Conservation (phyloP, 2,329 filamentous ascomycete genomes). For the Phaeosphaeria sp. region DNA sequence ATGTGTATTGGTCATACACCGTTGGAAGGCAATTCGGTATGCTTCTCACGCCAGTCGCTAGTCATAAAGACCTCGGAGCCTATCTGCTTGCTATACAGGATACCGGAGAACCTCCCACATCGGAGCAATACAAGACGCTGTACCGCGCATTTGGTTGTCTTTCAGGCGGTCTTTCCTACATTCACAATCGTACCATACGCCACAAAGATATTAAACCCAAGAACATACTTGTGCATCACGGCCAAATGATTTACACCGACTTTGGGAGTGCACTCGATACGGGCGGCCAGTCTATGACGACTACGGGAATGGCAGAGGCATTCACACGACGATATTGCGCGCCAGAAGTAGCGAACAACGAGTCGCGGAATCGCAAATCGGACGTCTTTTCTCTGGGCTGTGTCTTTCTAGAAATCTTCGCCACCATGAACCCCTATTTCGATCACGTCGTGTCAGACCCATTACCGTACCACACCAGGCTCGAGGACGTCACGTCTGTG, state of each 20-base stretch:
- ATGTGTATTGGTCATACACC: background rate
- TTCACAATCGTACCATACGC: constrained; percentile 31
- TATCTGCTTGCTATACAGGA: background rate
- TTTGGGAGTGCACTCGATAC: constrained; percentile 33
- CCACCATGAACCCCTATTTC: background rate
- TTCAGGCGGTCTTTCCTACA: constrained; percentile 25
- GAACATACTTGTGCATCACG: constrained; percentile 35
- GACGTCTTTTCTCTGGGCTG: constrained; percentile 22
- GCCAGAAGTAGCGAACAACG: constrained; percentile 15
- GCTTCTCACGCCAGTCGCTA: background rate
- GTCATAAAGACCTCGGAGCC: background rate
- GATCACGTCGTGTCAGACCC: background rate
- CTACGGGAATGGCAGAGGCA: constrained; percentile 7
- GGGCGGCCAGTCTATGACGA: constrained; percentile 10
- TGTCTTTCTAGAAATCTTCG: constrained; percentile 21
- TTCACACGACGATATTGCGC: constrained; percentile 18
- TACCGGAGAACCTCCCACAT: background rate
- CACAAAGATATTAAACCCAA: constrained; percentile 42
- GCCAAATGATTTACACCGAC: constrained; percentile 29
- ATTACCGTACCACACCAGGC: background rate
- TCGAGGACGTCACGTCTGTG: background rate
- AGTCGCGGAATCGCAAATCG: constrained; percentile 16
- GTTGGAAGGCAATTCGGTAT: background rate
- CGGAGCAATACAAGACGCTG: background rate
- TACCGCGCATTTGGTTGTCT: constrained; percentile 33